Evolutionary conservation across 306 rosid species (phyloP), one percentile per base, ranked within the genome.

Genomic region (Biancaea sappan): DNA sequence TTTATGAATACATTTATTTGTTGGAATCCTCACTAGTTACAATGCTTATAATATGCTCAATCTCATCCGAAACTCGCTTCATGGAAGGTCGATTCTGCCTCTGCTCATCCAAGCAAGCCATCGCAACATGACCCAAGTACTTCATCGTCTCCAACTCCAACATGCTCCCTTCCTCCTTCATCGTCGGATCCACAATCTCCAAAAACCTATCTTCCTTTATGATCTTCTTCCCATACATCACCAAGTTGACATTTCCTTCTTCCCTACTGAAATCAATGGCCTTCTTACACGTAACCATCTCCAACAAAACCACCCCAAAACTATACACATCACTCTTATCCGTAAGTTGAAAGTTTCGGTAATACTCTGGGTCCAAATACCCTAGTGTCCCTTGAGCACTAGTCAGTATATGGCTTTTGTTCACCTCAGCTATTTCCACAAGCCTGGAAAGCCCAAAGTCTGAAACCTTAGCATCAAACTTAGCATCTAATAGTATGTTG

Each of bases 261-360:
- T 86, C 79, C 69, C 91, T 78, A 8, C 43, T 84, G 53, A 89
- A 89, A 76, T 89, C 94, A 48, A 86, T 83, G 0, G 81, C 94
- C 52, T 85, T 86, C 76, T 82, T 69, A 1, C 81, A 70, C 0
- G 89, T 86, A 12, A 84, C 16, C 13, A 86, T 43, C 87, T 88
- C 93, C 71, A 88, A 62, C 54, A 83, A 34, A 44, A 88, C 92
- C 21, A 85, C 89, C 5, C 89, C 88, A 4, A 88, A 85, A 60
- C 89, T 85, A 22, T 88, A 88, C 38, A 88, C 89, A 25, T 88
- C 92, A 18, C 89, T 88, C 86, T 88, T 85, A 77, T 88, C 90
- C 0, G 88, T 81, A 11, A 85, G 70, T 14, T 88, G 88, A 18
- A 85, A 85, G 72, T 79, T 83, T 0, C 64, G 51, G 28, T 81